Conservation (phyloP, 768 basidiomycete genomes). For the Lactarius vividus region DNA sequence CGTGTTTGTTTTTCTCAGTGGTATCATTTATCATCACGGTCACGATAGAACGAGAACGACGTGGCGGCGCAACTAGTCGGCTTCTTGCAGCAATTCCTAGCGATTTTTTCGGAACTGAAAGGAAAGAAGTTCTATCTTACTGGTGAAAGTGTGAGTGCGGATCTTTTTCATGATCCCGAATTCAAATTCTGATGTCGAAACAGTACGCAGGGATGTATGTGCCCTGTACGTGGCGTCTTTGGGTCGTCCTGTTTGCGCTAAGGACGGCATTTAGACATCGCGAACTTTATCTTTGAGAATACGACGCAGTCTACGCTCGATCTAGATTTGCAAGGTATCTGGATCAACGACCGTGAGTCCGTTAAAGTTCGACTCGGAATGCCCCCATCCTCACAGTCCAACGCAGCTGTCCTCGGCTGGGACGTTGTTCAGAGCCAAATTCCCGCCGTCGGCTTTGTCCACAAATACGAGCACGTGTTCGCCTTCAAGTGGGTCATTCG, state of each 20-base stretch:
- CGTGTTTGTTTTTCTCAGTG: not conserved
- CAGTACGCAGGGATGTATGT: constrained; percentile 76
- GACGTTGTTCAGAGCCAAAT: constrained; percentile 66
- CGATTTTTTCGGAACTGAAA: constrained; percentile 71
- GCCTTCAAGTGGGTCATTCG: constrained; percentile 57
- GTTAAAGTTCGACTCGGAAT: not conserved
- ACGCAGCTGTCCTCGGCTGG: constrained; percentile 56
- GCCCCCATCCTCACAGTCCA: not conserved
- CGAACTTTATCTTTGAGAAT: constrained; percentile 68
- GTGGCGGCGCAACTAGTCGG: constrained; percentile 55
- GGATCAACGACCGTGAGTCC: constrained; percentile 67
- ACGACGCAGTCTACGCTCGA: constrained; percentile 44
- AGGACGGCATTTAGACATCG: constrained; percentile 50
- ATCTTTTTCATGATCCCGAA: not conserved
- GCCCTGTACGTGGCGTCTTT: constrained; percentile 47
- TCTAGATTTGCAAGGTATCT: constrained; percentile 65
- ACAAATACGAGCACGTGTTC: constrained; percentile 69
- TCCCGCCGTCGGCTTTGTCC: constrained; percentile 70
- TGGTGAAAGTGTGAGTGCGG: constrained; percentile 66
- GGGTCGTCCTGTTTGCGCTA: not conserved
- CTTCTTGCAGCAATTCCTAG: constrained; percentile 73
- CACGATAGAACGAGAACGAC: constrained; percentile 47
- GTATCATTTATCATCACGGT: not conserved
- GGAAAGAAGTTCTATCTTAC: constrained; percentile 67
- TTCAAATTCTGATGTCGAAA: not conserved